Evolutionary conservation across 1,284 basidiomycete species (phyloP), one percentile per base, ranked within the genome.

Genomic region (Pyrrhoderma noxium): DNA sequence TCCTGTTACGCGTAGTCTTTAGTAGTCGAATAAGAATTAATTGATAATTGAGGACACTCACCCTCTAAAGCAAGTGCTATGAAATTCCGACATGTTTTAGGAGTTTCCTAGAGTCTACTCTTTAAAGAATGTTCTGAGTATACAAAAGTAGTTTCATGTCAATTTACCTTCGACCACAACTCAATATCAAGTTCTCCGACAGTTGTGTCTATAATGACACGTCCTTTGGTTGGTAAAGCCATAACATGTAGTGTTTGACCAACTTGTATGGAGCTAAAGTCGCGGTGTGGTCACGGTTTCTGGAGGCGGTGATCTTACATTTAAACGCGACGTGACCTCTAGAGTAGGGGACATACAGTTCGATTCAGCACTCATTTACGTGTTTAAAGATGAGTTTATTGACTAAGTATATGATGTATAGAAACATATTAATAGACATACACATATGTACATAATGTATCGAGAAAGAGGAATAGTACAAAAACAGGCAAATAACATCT

Each of bases 181-280:
- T 98, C 95, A 44, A 98, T 84, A 63, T 94, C 92, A 43, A 96
- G 85, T 62, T 95, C 92, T 18, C 93, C 93, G 11, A 80, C 85
- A 1, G 92, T 93, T 0, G 95, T 98, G 56, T 91, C 81, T 44
- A 99, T 74, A 38, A 96, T 80, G 49, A 96, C 87, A 56, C 88
- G 83, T 55, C 91, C 93, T 52, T 82, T 77, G 0, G 91, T 92
- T 18, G 91, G 86, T 41, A 90, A 72, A 23, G 86, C 79, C 85
- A 88, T 87, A 19, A 39, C 25, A 43, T 16, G 35, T 16, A 42
- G 39, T 11, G 21, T n/a, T n/a, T n/a, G n/a, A n/a, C n/a, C n/a
- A n/a, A n/a, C n/a, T n/a, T n/a, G n/a, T n/a, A n/a, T n/a, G n/a
- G n/a, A 5, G 27, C 27, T 31, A 31, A 5, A 5, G 11, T 31